Evolutionary conservation across 2,329 filamentous ascomycete genomes (phyloP).

Genomic region (Verticillium nubilum): DNA sequence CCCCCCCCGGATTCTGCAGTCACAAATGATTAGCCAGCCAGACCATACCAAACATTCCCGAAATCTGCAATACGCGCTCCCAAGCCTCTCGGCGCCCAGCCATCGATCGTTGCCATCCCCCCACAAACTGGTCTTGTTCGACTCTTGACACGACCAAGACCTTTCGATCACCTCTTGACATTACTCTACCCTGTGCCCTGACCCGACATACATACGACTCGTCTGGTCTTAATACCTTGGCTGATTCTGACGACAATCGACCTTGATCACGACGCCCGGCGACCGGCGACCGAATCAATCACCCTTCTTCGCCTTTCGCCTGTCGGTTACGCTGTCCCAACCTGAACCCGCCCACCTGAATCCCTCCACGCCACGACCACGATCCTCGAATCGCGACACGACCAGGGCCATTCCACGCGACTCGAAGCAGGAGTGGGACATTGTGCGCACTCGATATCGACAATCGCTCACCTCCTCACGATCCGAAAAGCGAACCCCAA

Average conservation of each 20-base stretch:
- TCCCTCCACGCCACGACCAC: conserved; percentile 4
- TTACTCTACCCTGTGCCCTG: not conserved
- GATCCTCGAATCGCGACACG: conserved; percentile 3
- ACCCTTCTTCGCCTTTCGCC: not conserved
- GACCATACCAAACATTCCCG: conserved; percentile 3
- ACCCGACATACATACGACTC: not conserved
- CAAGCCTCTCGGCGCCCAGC: conserved; percentile 15
- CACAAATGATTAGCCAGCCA: conserved; percentile 8
- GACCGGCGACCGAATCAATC: not conserved
- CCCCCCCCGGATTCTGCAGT: not conserved
- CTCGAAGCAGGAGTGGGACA: not conserved
- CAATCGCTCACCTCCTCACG: not conserved
- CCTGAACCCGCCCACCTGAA: conserved; percentile 8
- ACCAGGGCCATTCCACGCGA: not conserved
- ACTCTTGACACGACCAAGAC: conserved; percentile 4
- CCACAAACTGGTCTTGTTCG: conserved; percentile 10
- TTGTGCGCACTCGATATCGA: not conserved
- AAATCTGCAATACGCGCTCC: not conserved
- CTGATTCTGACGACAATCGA: not conserved
- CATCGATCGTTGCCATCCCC: conserved; percentile 15
- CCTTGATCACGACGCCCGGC: not conserved
- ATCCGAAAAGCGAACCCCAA: not conserved
- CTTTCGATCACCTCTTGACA: not conserved
- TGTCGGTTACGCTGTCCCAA: not conserved
- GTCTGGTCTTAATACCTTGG: not conserved